Conservation (phyloP, 208 protist genomes). For the Plasmodiophora brassicae region DNA sequence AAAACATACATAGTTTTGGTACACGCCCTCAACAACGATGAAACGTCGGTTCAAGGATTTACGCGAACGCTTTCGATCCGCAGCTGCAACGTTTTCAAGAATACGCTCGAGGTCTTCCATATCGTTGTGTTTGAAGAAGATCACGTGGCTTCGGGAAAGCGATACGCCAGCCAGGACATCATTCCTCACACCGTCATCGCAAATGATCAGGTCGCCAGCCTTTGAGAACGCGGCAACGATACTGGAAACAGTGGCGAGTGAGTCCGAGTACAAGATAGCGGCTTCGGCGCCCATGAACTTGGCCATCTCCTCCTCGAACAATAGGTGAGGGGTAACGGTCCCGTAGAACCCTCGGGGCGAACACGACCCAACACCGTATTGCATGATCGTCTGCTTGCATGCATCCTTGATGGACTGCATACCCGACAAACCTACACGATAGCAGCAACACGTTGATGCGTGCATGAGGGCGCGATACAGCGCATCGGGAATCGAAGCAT, state of each 20-base stretch:
- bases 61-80: constrained; percentile 63
- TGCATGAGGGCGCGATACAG: too few relatives aligned
- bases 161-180: constrained; percentile 61
- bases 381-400: constrained; percentile 7
- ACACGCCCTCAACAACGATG: constrained; percentile 89
- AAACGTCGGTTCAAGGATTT: constrained; percentile 68
- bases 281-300: constrained; percentile 33
- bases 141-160: constrained; percentile 75
- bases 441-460: too few relatives aligned
- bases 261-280: constrained; percentile 39
- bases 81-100: constrained; percentile 61
- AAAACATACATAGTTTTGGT: constrained; percentile 72
- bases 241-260: constrained; percentile 34
- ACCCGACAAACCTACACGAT: not conserved
- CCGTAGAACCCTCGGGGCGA: constrained; percentile 52
- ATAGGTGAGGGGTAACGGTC: constrained; percentile 41
- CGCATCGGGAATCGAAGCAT: not conserved
- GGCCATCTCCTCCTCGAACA: constrained; percentile 40
- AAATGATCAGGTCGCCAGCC: constrained; percentile 24
- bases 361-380: constrained; percentile 46
- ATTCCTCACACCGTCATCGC: constrained; percentile 40
- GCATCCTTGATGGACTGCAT: not conserved
- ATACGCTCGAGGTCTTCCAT: constrained; percentile 76
- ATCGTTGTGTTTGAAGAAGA: constrained; percentile 87
- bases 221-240: constrained; percentile 41